A percentile compares a stretch with the other conserved stretches of the same genome.
Evolutionary conservation across 2,329 filamentous ascomycete genomes (phyloP).

Genomic region (Berkeleyomyces rouxiae): DNA sequence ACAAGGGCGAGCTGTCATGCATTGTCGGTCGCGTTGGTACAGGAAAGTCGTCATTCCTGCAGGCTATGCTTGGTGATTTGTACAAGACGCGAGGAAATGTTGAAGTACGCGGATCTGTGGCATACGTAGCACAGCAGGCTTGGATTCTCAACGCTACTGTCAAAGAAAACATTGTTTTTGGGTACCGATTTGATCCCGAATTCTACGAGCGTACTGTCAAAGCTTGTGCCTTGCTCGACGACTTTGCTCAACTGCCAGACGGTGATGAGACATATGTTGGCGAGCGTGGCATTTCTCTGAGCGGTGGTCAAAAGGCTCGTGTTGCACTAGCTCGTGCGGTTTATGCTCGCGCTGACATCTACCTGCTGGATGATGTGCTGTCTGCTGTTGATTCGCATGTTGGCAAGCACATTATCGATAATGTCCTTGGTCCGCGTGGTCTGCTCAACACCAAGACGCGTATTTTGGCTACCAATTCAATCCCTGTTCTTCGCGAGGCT

Average conservation of each 20-base stretch:
- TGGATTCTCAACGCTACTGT: conserved; percentile 99
- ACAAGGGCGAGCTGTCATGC: conserved; percentile 86
- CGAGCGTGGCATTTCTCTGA: conserved; percentile 89
- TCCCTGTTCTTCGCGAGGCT: conserved; percentile 74
- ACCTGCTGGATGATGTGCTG: conserved; percentile 82
- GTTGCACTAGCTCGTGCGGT: conserved; percentile 84
- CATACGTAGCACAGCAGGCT: conserved; percentile 81
- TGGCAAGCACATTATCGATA: conserved; percentile 83
- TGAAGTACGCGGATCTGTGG: conserved; percentile 61
- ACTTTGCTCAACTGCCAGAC: conserved; percentile 83
- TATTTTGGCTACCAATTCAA: conserved; percentile 87
- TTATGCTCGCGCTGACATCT: conserved; percentile 91
- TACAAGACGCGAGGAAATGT: conserved; percentile 81
- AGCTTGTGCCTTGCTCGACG: conserved; percentile 78
- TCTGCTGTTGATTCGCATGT: conserved; percentile 98
- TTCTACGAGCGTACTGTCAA: conserved; percentile 91
- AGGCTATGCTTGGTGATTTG: conserved; percentile 75
- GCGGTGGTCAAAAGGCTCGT: conserved; percentile 89
- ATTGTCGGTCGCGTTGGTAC: conserved; percentile 87
- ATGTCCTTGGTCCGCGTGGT: conserved; percentile 74
- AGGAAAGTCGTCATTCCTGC: conserved; percentile 85
- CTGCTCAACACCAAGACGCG: conserved; percentile 74
- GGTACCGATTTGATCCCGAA: conserved; percentile 77
- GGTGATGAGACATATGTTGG: conserved; percentile 94
- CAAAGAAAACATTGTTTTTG: conserved; percentile 92